A percentile compares a stretch with the other conserved stretches of the same genome.
Evolutionary conservation across 2,329 filamentous ascomycete species (phyloP).

Genomic region (Dactylella cylindrospora): DNA sequence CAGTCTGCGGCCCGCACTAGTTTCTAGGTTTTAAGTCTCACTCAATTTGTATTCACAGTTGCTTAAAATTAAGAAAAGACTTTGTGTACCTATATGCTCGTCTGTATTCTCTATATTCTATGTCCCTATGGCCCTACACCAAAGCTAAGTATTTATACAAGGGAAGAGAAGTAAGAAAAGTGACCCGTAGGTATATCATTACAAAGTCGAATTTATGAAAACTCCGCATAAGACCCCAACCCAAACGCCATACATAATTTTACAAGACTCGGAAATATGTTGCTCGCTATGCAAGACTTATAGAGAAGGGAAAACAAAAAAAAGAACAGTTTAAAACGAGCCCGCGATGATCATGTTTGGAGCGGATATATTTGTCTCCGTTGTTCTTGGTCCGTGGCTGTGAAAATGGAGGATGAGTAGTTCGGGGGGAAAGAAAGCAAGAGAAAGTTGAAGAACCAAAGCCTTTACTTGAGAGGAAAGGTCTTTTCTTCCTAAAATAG

Average conservation of each 20-base stretch:
- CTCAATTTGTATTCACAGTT: no score
- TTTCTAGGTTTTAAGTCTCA: no score
- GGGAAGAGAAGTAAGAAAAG: background rate
- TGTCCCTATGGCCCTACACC: no score
- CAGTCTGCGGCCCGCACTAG: no score
- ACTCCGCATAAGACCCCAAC: background rate
- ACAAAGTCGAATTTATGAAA: slow-evolving; percentile 4
- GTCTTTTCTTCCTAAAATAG: no score
- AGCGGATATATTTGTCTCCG: slow-evolving; percentile 34
- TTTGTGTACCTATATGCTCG: no score
- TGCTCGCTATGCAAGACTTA: slow-evolving; percentile 10
- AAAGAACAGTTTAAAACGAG: background rate
- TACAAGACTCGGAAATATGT: background rate
- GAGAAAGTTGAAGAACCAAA: slow-evolving; percentile 1
- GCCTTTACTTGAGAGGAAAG: no score
- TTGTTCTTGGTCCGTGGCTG: slow-evolving; percentile 31
- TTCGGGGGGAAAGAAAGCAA: slow-evolving; percentile 1
- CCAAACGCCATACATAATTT: slow-evolving; percentile 10
- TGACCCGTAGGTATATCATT: background rate
- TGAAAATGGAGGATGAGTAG: background rate
- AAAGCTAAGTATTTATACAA: background rate
- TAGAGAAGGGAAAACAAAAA: slow-evolving; percentile 2
- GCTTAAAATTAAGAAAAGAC: no score
- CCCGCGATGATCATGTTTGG: slow-evolving; percentile 33
- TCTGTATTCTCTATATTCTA: no score